phyloP scores from a whole-genome alignment of 1,139 yeast genomes.

The Kodamaea plutei region DNA sequence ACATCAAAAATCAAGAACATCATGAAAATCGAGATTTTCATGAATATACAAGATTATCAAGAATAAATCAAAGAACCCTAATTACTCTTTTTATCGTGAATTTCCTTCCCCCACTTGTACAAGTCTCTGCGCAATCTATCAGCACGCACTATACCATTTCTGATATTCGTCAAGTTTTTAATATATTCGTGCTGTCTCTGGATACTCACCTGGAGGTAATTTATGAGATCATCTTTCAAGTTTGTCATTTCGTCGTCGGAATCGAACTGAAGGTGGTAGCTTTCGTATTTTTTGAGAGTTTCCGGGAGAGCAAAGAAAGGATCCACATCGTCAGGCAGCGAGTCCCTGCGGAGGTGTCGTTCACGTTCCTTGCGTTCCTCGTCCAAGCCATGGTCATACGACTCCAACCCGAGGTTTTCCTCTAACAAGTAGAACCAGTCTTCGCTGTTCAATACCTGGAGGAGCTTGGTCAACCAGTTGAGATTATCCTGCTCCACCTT shows the following conservation, averaged over 20 bases:
- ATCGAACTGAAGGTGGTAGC: slow-evolving; percentile 28
- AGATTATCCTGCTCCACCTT: slow-evolving; percentile 78
- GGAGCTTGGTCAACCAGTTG: slow-evolving; percentile 61
- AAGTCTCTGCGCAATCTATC: slow-evolving; percentile 68
- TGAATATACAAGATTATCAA: no score
- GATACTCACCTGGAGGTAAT: slow-evolving; percentile 47
- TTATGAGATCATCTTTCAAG: slow-evolving; percentile 41
- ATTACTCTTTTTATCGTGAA: slow-evolving; percentile 58
- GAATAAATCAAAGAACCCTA: no score
- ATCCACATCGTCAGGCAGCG: slow-evolving; percentile 21
- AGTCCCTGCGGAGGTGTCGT: slow-evolving; percentile 10
- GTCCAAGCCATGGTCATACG: slow-evolving; percentile 61
- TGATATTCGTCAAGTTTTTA: slow-evolving; percentile 64
- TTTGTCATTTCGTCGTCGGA: slow-evolving; percentile 24
- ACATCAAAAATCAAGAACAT: no score
- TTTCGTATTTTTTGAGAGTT: slow-evolving; percentile 33
- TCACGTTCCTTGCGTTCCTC: slow-evolving; percentile 21
- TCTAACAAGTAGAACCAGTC: slow-evolving; percentile 68
- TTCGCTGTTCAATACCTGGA: slow-evolving; percentile 82
- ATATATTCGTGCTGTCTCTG: slow-evolving; percentile 91
- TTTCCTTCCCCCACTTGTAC: slow-evolving; percentile 80
- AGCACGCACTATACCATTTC: slow-evolving; percentile 75
- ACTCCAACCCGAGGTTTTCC: slow-evolving; percentile 60
- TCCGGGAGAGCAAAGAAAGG: slow-evolving; percentile 40
- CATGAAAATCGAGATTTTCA: no score